Evolutionary conservation across 331 rosid genomes (phyloP).

Genomic region (Malus hybrid): DNA sequence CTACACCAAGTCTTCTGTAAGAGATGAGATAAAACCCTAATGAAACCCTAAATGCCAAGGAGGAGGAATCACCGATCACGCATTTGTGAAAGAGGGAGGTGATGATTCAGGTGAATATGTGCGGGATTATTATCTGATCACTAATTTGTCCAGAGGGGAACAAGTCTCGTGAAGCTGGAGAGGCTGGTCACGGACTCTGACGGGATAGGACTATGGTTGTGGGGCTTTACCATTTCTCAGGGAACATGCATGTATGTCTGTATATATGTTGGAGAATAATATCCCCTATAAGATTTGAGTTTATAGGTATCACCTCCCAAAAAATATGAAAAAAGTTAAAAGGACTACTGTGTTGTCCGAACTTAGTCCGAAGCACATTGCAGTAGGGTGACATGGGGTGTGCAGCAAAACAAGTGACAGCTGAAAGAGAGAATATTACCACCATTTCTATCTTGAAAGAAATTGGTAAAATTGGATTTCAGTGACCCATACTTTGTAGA

Average conservation of each 20-base stretch:
- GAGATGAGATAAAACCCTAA: background rate
- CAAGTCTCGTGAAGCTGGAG: constrained; percentile 8
- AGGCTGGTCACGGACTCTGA: constrained; percentile 12
- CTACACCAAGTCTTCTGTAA: background rate
- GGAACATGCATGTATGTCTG: background rate
- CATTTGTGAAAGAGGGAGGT: background rate
- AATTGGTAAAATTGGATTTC: too few relatives aligned
- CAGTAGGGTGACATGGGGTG: background rate
- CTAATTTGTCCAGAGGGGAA: background rate
- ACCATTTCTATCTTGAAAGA: too few relatives aligned
- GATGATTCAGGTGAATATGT: background rate
- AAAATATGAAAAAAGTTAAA: background rate
- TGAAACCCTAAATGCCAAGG: background rate
- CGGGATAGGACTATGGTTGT: background rate
- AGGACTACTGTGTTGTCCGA: background rate
- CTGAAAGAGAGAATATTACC: background rate
- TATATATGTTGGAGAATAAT: background rate
- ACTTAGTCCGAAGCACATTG: background rate
- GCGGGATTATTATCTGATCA: background rate
- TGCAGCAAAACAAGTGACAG: background rate
- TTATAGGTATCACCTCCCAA: background rate
- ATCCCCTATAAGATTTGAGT: background rate
- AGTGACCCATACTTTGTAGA: background rate
- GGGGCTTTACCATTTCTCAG: background rate
- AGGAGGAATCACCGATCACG: too few relatives aligned